phyloP scores from a whole-genome alignment of 2,329 filamentous ascomycete species.

The Lasiodiplodia sp. region DNA sequence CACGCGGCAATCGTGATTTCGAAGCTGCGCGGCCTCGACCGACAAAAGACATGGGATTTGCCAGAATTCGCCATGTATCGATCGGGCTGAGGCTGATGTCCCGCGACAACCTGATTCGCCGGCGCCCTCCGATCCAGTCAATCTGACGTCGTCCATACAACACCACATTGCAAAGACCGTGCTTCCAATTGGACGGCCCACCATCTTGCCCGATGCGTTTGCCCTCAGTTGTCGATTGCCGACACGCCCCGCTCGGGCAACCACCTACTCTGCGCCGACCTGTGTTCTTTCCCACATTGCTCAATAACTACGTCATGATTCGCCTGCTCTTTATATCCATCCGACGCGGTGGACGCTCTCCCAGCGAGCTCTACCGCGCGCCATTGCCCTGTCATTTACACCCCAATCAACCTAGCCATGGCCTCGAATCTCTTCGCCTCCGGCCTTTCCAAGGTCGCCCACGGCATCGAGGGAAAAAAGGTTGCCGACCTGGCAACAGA shows the following conservation, averaged over 20 bases:
- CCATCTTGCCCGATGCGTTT: background rate
- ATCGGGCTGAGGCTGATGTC: background rate
- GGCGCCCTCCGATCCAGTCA: background rate
- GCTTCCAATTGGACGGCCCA: background rate
- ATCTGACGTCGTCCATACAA: slow-evolving; percentile 10
- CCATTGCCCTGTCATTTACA: background rate
- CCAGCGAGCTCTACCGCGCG: background rate
- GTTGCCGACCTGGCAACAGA: slow-evolving; percentile 66
- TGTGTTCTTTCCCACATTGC: slow-evolving; percentile 1
- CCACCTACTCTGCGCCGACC: background rate
- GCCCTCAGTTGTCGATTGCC: background rate
- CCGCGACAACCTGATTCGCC: slow-evolving; percentile 1
- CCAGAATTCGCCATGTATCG: background rate
- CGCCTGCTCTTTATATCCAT: slow-evolving; percentile 16
- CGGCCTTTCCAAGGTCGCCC: slow-evolving; percentile 41
- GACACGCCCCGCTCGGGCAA: background rate
- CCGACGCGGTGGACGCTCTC: background rate
- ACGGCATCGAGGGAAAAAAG: slow-evolving; percentile 58
- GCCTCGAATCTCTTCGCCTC: slow-evolving; percentile 42
- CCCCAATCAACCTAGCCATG: slow-evolving; percentile 34
- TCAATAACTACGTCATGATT: slow-evolving; percentile 24
- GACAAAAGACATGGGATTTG: slow-evolving; percentile 12
- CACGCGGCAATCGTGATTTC: slow-evolving; percentile 1
- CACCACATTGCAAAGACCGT: slow-evolving; percentile 8
- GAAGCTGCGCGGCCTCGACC: slow-evolving; percentile 4